These are phyloP conservation scores for Chaetomium olivaceum DNA, from an alignment of 2,329 filamentous ascomycete genomes.

Conservation along the genomic window DNA sequence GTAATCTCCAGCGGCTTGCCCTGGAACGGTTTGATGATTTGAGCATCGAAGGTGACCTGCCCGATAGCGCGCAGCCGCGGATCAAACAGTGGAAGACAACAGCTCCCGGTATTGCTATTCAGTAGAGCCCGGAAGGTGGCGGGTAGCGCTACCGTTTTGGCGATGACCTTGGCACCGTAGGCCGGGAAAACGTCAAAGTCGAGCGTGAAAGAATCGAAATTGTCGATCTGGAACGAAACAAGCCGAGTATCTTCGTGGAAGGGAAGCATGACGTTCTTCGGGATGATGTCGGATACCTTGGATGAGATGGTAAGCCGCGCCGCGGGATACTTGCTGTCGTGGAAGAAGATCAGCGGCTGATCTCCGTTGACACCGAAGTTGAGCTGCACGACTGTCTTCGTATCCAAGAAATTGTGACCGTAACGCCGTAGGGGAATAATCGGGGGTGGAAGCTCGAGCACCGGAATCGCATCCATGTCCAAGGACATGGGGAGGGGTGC, in stretches of 20 bases:
- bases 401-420: conserved; percentile 97
- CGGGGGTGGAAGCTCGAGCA: conserved; percentile 87
- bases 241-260: conserved; percentile 94
- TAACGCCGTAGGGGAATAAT: conserved; percentile 95
- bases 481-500: conserved; percentile 63
- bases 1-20: conserved; percentile 94
- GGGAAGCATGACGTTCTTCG: conserved; percentile 90
- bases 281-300: conserved; percentile 92
- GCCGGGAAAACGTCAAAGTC: conserved; percentile 98
- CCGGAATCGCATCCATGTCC: conserved; percentile 85
- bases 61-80: conserved; percentile 88
- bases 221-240: conserved; percentile 95
- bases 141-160: conserved; percentile 88
- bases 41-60: conserved; percentile 89
- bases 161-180: conserved; percentile 96
- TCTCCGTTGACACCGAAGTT: conserved; percentile 78
- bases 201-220: conserved; percentile 85
- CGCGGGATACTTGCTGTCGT: conserved; percentile 93
- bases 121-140: conserved; percentile 76
- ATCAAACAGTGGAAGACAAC: conserved; percentile 88
- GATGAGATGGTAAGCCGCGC: conserved; percentile 94
- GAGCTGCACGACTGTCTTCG: conserved; percentile 93
- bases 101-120: conserved; percentile 70
- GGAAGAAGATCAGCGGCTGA: conserved; percentile 87
- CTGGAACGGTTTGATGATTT: conserved; percentile 94